These are phyloP conservation scores for Piromyces finnis DNA, from an alignment of 192 early-diverging fungal species.

Conservation along the genomic window DNA sequence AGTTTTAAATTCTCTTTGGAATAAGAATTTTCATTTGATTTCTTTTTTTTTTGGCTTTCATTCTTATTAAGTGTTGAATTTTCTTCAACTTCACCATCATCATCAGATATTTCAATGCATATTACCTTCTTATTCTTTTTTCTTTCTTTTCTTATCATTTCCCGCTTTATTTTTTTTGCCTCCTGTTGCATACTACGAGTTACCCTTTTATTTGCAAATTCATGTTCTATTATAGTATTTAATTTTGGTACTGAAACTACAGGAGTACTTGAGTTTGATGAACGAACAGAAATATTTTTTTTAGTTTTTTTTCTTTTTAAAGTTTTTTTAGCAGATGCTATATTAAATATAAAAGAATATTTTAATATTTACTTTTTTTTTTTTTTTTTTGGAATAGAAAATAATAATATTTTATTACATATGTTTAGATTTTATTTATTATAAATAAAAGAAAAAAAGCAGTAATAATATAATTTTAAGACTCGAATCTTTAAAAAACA, in stretches of 20 bases:
- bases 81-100: neutral
- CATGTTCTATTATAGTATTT: neutral
- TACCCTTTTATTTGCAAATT: neutral
- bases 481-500: too few species aligned
- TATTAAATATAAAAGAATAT: too few species aligned
- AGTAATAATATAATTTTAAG: too few species aligned
- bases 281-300: too few species aligned
- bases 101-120: neutral
- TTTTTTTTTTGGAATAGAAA: too few species aligned
- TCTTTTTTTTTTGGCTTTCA: neutral
- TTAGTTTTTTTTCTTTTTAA: too few species aligned
- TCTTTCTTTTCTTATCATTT: neutral
- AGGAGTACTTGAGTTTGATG: neutral
- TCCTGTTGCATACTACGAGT: neutral
- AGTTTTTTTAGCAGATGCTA: too few species aligned
- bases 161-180: neutral
- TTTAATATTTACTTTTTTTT: too few species aligned
- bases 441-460: too few species aligned
- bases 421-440: too few species aligned
- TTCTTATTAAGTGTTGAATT: neutral
- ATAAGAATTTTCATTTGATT: neutral
- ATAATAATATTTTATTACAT: too few species aligned
- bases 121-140: neutral
- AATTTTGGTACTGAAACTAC: neutral
- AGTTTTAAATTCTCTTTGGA: too few species aligned